Evolutionary conservation across 306 rosid genomes (phyloP).

Genomic region (Cucurbita argyrosperma): DNA sequence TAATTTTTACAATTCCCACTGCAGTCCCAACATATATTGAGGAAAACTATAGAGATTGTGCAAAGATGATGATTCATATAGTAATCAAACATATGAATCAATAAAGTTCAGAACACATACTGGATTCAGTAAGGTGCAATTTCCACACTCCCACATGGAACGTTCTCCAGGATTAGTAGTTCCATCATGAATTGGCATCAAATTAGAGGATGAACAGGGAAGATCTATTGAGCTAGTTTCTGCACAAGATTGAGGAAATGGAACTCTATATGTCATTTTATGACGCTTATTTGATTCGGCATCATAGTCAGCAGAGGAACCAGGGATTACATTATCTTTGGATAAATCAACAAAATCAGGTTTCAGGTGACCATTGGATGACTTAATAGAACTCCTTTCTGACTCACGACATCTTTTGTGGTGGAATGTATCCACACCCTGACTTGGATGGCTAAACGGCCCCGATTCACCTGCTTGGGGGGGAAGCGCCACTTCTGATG

Average conservation of each 20-base stretch:
- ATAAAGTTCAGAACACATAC: slow-evolving; percentile 25
- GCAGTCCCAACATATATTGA: neutral
- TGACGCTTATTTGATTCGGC: slow-evolving; percentile 14
- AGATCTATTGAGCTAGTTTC: slow-evolving; percentile 24
- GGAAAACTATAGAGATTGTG: neutral
- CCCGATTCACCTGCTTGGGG: slow-evolving; percentile 22
- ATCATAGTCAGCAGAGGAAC: slow-evolving; percentile 6
- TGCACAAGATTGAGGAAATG: slow-evolving; percentile 17
- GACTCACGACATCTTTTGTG: slow-evolving; percentile 38
- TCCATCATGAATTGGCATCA: slow-evolving; percentile 9
- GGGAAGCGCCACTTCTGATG: slow-evolving; percentile 18
- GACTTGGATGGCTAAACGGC: slow-evolving; percentile 5
- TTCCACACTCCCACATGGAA: slow-evolving; percentile 59
- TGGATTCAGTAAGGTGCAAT: slow-evolving; percentile 70
- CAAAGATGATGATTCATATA: neutral
- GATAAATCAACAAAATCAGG: slow-evolving; percentile 31
- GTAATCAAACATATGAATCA: neutral
- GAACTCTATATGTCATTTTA: slow-evolving; percentile 10
- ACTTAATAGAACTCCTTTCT: slow-evolving; percentile 14
- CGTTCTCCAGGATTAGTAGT: slow-evolving; percentile 18
- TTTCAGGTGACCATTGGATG: slow-evolving; percentile 17
- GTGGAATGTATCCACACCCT: slow-evolving; percentile 11
- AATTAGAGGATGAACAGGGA: slow-evolving; percentile 14
- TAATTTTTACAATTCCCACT: neutral
- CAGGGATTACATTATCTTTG: slow-evolving; percentile 13